These are phyloP conservation scores for Cucurbita pepo DNA, from an alignment of 306 rosid genomes.

Conservation along the genomic window DNA sequence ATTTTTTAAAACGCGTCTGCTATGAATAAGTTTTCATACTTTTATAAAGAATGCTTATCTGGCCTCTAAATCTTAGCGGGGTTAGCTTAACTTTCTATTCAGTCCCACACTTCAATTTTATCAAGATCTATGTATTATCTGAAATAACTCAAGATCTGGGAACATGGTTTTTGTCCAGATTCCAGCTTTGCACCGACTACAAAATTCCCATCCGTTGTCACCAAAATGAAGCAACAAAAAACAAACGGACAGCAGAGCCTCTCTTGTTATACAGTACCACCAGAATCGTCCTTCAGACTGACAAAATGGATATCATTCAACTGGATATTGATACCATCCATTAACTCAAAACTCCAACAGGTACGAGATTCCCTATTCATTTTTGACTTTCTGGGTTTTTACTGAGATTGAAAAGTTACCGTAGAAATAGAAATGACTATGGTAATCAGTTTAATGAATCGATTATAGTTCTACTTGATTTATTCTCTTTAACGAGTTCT, in stretches of 20 bases:
- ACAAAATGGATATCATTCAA: not conserved
- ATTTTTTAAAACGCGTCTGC: too few relatives aligned
- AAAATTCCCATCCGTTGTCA: not conserved
- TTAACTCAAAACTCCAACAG: not conserved
- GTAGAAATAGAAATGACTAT: not conserved
- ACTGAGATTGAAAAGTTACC: not conserved
- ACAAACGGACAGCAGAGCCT: constrained; percentile 1
- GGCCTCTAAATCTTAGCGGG: not conserved
- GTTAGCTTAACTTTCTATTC: not conserved
- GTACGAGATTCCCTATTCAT: not conserved
- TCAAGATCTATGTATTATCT: not conserved
- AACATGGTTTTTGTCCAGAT: not conserved
- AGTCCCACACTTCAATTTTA: not conserved
- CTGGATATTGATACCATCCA: not conserved
- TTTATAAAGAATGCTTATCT: too few relatives aligned
- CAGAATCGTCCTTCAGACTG: constrained; percentile 1
- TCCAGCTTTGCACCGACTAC: constrained; percentile 6
- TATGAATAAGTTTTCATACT: too few relatives aligned
- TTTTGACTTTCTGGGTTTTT: not conserved
- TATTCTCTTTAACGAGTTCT: not conserved
- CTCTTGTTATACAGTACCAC: not conserved
- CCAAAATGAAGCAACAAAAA: not conserved
- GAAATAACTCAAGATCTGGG: not conserved
- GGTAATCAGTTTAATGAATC: not conserved
- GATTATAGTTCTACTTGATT: not conserved